A percentile compares a stretch with the other conserved stretches of the same genome.
Evolutionary conservation across 345 rosid species (phyloP).

Genomic region (Populus tremula): DNA sequence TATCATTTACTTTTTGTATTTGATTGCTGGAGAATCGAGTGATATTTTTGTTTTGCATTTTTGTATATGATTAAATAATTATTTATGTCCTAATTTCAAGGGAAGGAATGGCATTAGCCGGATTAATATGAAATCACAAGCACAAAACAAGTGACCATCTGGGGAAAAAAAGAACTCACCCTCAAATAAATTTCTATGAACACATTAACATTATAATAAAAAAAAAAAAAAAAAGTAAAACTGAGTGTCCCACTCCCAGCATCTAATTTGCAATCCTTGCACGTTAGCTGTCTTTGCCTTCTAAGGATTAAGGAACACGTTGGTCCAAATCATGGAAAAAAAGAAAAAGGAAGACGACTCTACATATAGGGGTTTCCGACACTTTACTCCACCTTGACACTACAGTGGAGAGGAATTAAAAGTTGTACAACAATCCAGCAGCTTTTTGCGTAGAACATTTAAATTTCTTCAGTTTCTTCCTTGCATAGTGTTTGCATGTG

Average conservation of each 20-base stretch:
- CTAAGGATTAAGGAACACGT: background rate
- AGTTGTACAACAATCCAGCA: background rate
- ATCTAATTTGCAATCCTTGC: background rate
- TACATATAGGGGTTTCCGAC: background rate
- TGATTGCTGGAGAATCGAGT: no score
- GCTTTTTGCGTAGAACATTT: background rate
- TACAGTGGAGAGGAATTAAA: background rate
- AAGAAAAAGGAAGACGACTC: background rate
- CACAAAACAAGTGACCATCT: background rate
- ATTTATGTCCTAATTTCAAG: no score
- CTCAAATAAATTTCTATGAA: constrained; percentile 5
- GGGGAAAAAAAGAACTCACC: background rate
- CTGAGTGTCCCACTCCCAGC: constrained; percentile 6
- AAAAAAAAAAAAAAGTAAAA: background rate
- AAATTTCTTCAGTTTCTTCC: background rate
- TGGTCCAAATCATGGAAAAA: background rate
- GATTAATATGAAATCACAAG: background rate
- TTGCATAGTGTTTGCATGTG: background rate
- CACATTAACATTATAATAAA: background rate
- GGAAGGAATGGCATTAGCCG: background rate
- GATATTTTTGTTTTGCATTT: no score
- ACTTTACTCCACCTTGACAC: background rate
- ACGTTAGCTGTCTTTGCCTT: background rate
- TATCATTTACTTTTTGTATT: no score
- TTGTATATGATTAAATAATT: no score